These are phyloP conservation scores for Dothistroma pini DNA, from an alignment of 2,329 filamentous ascomycete genomes.

Conservation along the genomic window DNA sequence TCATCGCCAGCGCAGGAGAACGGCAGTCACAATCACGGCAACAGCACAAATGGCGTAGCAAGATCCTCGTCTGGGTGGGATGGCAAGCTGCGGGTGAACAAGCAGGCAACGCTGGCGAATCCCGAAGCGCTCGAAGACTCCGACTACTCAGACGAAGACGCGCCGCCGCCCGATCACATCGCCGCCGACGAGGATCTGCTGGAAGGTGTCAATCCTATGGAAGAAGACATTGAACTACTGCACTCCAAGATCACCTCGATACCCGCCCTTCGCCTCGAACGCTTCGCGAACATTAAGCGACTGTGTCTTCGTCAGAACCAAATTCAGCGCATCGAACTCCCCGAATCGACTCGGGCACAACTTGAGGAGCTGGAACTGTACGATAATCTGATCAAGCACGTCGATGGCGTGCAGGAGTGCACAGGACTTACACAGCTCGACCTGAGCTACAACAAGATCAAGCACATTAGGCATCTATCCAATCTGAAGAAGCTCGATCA, in stretches of 20 bases:
- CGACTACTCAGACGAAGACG: constrained; percentile 73
- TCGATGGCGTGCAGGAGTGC: constrained; percentile 77
- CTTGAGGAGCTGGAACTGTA: constrained; percentile 89
- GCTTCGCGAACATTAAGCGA: constrained; percentile 67
- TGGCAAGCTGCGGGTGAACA: constrained; percentile 73
- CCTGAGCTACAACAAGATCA: constrained; percentile 98
- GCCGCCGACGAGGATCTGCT: constrained; percentile 71
- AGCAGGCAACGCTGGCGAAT: constrained; percentile 66
- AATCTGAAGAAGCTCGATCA: constrained; percentile 76
- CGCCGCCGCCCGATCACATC: constrained; percentile 68
- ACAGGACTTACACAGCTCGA: constrained; percentile 75
- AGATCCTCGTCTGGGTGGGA: constrained; percentile 62
- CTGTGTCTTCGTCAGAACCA: constrained; percentile 91
- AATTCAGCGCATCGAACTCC: constrained; percentile 75
- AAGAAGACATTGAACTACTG: constrained; percentile 79
- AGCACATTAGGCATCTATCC: constrained; percentile 87
- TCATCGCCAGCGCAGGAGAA: not conserved
- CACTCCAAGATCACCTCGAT: constrained; percentile 82
- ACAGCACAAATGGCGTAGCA: constrained; percentile 10
- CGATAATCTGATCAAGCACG: constrained; percentile 88
- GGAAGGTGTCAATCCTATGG: constrained; percentile 54
- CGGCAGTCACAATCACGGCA: not conserved
- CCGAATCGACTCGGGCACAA: constrained; percentile 59
- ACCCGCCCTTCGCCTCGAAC: constrained; percentile 70
- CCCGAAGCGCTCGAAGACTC: constrained; percentile 79